phyloP scores from a whole-genome alignment of 2,329 filamentous ascomycete species.

The Davidsoniella neocaledoniae region DNA sequence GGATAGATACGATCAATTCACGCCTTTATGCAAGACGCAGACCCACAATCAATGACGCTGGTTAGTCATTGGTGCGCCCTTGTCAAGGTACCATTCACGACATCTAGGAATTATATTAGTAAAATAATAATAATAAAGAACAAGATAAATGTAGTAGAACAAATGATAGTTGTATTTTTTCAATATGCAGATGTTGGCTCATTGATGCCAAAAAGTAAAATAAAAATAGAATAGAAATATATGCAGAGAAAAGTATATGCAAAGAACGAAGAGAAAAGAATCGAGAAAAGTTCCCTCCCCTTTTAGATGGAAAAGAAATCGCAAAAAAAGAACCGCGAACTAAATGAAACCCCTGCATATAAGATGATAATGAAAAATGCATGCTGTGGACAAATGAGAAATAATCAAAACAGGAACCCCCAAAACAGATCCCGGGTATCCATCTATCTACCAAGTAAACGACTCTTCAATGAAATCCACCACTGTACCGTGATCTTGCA shows the following conservation, averaged over 20 bases:
- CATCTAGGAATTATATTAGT: not conserved
- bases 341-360: not conserved
- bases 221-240: slow-evolving; percentile 5
- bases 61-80: too few species aligned
- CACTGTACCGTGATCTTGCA: slow-evolving; percentile 42
- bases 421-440: slow-evolving; percentile 7
- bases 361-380: not conserved
- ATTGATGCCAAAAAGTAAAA: not conserved
- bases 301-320: not conserved
- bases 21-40: too few species aligned
- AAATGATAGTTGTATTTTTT: not conserved
- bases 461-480: slow-evolving; percentile 65
- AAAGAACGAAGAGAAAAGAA: slow-evolving; percentile 4
- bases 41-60: too few species aligned
- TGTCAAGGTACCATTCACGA: too few species aligned
- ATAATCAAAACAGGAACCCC: not conserved
- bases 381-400: not conserved
- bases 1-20: too few species aligned
- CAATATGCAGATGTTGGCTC: not conserved
- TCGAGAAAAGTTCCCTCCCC: not conserved
- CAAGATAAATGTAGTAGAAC: not conserved
- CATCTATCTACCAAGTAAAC: slow-evolving; percentile 48
- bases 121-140: not conserved
- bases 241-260: slow-evolving; percentile 1
- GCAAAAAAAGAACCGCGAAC: not conserved